Evolutionary conservation across 129 eudicot genomes (phyloP), one percentile per base, ranked within the genome.

Genomic region (Oenanthe sinensis): DNA sequence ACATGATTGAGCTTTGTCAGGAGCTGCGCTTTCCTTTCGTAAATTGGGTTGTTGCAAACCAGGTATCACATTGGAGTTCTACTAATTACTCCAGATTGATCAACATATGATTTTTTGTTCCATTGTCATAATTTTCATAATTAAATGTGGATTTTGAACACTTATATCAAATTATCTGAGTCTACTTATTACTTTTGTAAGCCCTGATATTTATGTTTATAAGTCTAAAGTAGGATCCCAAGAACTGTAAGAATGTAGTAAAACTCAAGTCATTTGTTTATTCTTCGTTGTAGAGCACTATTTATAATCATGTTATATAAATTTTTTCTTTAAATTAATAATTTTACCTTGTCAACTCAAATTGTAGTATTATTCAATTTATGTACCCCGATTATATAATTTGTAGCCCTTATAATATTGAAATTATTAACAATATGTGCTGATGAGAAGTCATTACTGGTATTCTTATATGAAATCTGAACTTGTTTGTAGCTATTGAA

Each of bases 21-120:
- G 98, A 94, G 84, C 82, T 94, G 78, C 98, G 98, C 28, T 77
- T 87, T 71, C 96, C 98, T 46, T 94, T 94, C 80, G 92, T 85
- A 8, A 90, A 87, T 75, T 94, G 98, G 98, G 85, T 85, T 45
- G 88, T 90, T 79, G 73, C 83, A 75, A 90, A 88, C 79, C 98
- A 91, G 98, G 98, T 93, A 79, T 47, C 39, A 2, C 39, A 12
- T 30, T 55, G 26, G 65, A 54, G 63, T 54, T 54, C 63, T 54
- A 54, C 63, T 54, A 4, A 54, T 47, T 54, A 54, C 26, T 54
- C 28, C 28, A 54, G 63, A 54, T 54, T 20, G 12, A 22, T 55
- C 65, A 67, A 67, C 9, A 26, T 67, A 17, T 67, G 37, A 67
- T 67, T 65, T 67, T 67, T 67, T 36, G 11, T 55, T 55, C 22